Conservation (phyloP, 805 yeast species). For the Candida corydali region DNA sequence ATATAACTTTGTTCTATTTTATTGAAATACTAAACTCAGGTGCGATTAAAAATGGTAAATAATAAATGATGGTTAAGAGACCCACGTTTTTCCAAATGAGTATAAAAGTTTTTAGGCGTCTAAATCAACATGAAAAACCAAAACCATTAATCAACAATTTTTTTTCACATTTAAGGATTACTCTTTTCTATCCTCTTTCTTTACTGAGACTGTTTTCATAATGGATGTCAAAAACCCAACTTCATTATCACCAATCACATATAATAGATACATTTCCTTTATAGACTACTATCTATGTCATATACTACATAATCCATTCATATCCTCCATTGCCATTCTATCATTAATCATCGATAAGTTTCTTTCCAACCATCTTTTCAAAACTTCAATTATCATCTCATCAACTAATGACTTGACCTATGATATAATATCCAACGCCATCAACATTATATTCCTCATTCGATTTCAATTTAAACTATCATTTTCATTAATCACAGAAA, state of each 20-base stretch:
- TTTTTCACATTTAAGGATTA: too few species aligned
- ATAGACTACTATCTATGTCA: slow-evolving; percentile 17
- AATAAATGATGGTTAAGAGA: too few species aligned
- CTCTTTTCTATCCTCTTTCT: too few species aligned
- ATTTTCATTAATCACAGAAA: slow-evolving; percentile 15
- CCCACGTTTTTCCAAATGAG: too few species aligned
- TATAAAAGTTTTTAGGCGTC: too few species aligned
- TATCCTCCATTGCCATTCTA: slow-evolving; percentile 11
- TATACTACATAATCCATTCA: slow-evolving; percentile 19
- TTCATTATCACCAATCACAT: background rate
- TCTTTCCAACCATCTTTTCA: background rate
- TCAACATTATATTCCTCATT: slow-evolving; percentile 25
- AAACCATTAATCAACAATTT: too few species aligned
- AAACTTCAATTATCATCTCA: background rate
- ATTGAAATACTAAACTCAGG: too few species aligned
- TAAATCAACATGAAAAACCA: too few species aligned
- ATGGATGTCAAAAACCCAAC: background rate
- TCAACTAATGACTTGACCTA: background rate
- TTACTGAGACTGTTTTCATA: background rate
- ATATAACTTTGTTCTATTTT: too few species aligned
- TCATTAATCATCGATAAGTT: slow-evolving; percentile 1
- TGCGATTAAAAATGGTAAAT: too few species aligned
- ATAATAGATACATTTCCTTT: slow-evolving; percentile 11
- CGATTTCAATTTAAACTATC: slow-evolving; percentile 18
- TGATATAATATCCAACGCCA: slow-evolving; percentile 21